Conservation (phyloP, 371 early-diverging fungal genomes). For the Mortierella sp. region DNA sequence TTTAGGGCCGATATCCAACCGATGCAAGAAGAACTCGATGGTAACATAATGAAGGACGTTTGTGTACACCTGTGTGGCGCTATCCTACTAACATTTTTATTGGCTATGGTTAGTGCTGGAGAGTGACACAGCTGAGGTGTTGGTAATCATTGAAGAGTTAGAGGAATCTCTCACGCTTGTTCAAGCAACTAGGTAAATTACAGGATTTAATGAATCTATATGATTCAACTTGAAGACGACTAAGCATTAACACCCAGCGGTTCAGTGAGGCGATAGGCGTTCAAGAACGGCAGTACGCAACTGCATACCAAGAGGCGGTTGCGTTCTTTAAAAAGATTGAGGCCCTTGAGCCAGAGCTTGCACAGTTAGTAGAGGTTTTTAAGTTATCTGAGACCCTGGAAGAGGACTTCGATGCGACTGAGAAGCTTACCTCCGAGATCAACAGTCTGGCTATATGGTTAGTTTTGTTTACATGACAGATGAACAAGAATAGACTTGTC, state of each 20-base stretch:
- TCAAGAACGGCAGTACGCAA: constrained; percentile 42
- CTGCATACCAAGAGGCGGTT: constrained; percentile 42
- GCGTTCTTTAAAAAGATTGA: constrained; percentile 36
- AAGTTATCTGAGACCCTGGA: constrained; percentile 20
- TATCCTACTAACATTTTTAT: not conserved
- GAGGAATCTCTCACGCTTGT: constrained; percentile 53
- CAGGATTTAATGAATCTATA: not conserved
- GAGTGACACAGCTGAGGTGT: constrained; percentile 51
- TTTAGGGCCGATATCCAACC: constrained; percentile 43
- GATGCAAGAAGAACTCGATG: constrained; percentile 34
- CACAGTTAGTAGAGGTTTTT: constrained; percentile 19
- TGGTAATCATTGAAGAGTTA: constrained; percentile 51
- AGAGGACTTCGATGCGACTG: constrained; percentile 31
- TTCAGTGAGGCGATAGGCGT: constrained; percentile 45
- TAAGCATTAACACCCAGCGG: not conserved
- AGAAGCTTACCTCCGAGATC: constrained; percentile 38
- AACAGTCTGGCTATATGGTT: constrained; percentile 47
- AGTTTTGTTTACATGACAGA: not conserved
- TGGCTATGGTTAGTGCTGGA: constrained; percentile 39
- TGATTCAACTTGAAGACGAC: not conserved
- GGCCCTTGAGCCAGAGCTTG: constrained; percentile 35
- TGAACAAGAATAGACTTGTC: not conserved
- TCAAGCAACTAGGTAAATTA: constrained; percentile 33
- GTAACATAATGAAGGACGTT: constrained; percentile 4
- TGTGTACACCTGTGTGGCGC: not conserved